Evolutionary conservation across 2,329 filamentous ascomycete genomes (phyloP).

Genomic region (Cladosporium sp.): DNA sequence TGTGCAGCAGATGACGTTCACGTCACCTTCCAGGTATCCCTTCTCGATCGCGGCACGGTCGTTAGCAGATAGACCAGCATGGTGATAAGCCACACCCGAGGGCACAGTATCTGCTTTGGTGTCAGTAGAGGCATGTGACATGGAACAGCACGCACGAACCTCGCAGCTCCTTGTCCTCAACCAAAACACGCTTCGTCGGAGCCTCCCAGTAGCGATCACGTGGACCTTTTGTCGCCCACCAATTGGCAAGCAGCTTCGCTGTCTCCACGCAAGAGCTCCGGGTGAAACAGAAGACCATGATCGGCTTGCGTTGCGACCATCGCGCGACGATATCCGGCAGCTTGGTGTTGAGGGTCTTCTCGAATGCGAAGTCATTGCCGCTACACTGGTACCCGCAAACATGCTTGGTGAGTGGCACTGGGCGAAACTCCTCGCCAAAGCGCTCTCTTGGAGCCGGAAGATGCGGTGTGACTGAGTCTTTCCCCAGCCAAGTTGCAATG

Average conservation of each 20-base stretch:
- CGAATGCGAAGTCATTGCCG: slow-evolving; percentile 75
- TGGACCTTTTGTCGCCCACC: slow-evolving; percentile 59
- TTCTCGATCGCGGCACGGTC: slow-evolving; percentile 70
- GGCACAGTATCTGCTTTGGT: slow-evolving; percentile 44
- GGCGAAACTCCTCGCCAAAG: slow-evolving; percentile 79
- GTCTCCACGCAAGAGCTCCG: slow-evolving; percentile 69
- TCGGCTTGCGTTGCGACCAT: slow-evolving; percentile 71
- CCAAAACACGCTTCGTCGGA: slow-evolving; percentile 54
- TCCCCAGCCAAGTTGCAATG: slow-evolving; percentile 78
- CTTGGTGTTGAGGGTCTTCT: slow-evolving; percentile 66
- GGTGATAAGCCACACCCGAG: slow-evolving; percentile 76
- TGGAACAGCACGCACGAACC: slow-evolving; percentile 38
- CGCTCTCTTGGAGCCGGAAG: slow-evolving; percentile 67
- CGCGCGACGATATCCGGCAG: slow-evolving; percentile 67
- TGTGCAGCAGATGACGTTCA: slow-evolving; percentile 82
- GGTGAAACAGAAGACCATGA: slow-evolving; percentile 82
- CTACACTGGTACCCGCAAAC: slow-evolving; percentile 70
- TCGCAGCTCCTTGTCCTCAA: slow-evolving; percentile 63
- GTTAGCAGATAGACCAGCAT: slow-evolving; percentile 68
- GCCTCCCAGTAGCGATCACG: slow-evolving; percentile 64
- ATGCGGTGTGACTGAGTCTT: slow-evolving; percentile 59
- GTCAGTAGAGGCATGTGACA: slow-evolving; percentile 27
- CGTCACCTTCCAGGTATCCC: slow-evolving; percentile 68
- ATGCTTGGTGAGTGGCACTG: slow-evolving; percentile 73
- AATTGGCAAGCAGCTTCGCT: slow-evolving; percentile 66